Percentiles rank a stretch among this genome's conserved stretches.
phyloP scores from a whole-genome alignment of 352 stramenopile genomes.

The Pilasporangium apinafurcum region DNA sequence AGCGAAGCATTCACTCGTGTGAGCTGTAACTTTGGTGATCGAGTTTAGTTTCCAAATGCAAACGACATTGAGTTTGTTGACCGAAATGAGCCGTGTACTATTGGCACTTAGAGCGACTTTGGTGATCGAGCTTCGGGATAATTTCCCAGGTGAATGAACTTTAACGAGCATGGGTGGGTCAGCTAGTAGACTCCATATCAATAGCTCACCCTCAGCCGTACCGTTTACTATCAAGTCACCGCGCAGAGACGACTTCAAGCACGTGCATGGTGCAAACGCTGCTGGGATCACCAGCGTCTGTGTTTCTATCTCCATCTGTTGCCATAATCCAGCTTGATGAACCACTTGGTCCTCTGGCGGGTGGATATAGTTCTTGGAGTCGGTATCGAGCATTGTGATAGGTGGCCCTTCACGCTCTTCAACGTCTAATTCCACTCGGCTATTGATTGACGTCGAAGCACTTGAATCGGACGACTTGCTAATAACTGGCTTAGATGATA shows the following conservation, averaged over 20 bases:
- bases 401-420: conserved; percentile 2
- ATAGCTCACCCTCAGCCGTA: conserved; percentile 20
- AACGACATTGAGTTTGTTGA: conserved; percentile 17
- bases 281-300: conserved; percentile 9
- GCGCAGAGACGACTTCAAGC: conserved; percentile 19
- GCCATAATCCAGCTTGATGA: too few species aligned
- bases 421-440: conserved; percentile 5
- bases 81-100: conserved; percentile 6
- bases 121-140: conserved; percentile 15
- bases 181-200: conserved; percentile 21
- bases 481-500: too few species aligned
- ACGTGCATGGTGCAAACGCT: conserved; percentile 15
- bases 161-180: conserved; percentile 12
- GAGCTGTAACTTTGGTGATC: conserved; percentile 1
- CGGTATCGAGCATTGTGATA: not conserved
- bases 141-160: conserved; percentile 14
- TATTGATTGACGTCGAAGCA: too few species aligned
- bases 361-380: not conserved
- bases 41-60: conserved; percentile 20
- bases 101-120: conserved; percentile 14
- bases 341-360: conserved; percentile 5
- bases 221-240: conserved; percentile 19
- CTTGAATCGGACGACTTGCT: too few species aligned
- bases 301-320: conserved; percentile 16
- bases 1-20: conserved; percentile 33